Conservation (phyloP, 768 basidiomycete genomes). For the Tubosaeta sp. region DNA sequence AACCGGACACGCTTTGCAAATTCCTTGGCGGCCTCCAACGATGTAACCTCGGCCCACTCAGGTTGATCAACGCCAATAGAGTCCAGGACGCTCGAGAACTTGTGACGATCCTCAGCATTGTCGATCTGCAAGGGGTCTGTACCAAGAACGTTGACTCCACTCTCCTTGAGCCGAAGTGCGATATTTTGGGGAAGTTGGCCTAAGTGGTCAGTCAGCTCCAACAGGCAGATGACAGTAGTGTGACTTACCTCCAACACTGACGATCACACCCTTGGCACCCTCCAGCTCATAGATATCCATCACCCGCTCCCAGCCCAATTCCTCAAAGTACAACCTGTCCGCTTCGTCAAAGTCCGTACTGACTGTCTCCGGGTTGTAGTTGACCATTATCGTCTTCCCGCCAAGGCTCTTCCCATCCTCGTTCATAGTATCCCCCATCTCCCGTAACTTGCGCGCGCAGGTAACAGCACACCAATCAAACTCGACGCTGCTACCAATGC, state of each 20-base stretch:
- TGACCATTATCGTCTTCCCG: slow-evolving; percentile 96
- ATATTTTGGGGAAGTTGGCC: slow-evolving; percentile 99
- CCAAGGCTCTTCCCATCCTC: slow-evolving; percentile 17
- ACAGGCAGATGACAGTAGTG: background rate
- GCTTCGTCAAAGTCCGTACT: slow-evolving; percentile 99
- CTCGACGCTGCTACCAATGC: slow-evolving; percentile 97
- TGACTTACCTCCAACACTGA: slow-evolving; percentile 87
- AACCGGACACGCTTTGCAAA: slow-evolving; percentile 82
- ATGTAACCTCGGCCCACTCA: slow-evolving; percentile 90
- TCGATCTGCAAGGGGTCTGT: slow-evolving; percentile 96
- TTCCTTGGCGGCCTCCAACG: slow-evolving; percentile 82
- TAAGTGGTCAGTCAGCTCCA: slow-evolving; percentile 23
- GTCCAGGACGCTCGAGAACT: slow-evolving; percentile 96
- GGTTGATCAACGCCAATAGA: slow-evolving; percentile 95
- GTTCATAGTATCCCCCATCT: slow-evolving; percentile 55
- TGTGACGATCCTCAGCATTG: slow-evolving; percentile 97
- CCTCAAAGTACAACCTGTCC: slow-evolving; percentile 98
- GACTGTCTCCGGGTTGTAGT: slow-evolving; percentile 99
- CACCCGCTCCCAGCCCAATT: slow-evolving; percentile 94
- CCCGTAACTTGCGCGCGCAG: slow-evolving; percentile 86
- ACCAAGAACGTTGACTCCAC: slow-evolving; percentile 88
- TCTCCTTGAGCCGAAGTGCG: slow-evolving; percentile 88
- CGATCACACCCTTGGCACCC: slow-evolving; percentile 86
- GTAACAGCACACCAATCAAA: slow-evolving; percentile 99
- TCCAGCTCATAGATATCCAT: slow-evolving; percentile 99